Conservation (phyloP, 345 rosid genomes). For the Gynandropsis gynandra region DNA sequence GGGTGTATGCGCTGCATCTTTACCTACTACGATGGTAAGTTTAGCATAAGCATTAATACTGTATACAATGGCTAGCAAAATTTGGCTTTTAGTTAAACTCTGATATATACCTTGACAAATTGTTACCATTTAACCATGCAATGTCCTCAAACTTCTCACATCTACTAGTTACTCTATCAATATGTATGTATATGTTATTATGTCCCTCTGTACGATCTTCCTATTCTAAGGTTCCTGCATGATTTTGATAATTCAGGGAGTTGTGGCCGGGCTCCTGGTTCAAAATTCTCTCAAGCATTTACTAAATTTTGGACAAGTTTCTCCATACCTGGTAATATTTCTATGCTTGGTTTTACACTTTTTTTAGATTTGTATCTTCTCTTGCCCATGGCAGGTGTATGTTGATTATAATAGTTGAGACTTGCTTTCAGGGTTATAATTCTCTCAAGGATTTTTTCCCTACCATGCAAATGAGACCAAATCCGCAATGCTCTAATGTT, state of each 20-base stretch:
- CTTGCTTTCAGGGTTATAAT: slow-evolving; percentile 68
- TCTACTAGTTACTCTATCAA: too few relatives aligned
- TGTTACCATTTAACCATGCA: not conserved
- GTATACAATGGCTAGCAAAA: slow-evolving; percentile 1
- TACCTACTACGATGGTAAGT: slow-evolving; percentile 84
- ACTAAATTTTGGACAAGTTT: slow-evolving; percentile 75
- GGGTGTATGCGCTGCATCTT: slow-evolving; percentile 97
- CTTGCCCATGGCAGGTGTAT: slow-evolving; percentile 1
- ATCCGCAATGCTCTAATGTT: slow-evolving; percentile 85
- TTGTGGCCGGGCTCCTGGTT: slow-evolving; percentile 89
- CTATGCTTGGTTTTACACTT: slow-evolving; percentile 12
- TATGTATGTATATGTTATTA: too few relatives aligned
- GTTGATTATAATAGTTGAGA: not conserved
- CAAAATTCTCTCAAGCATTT: slow-evolving; percentile 84
- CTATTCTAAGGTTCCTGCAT: slow-evolving; percentile 1
- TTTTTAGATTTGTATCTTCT: slow-evolving; percentile 4
- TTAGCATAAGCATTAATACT: not conserved
- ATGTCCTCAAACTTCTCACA: not conserved
- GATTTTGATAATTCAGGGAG: slow-evolving; percentile 55
- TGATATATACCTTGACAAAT: not conserved
- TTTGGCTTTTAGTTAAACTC: not conserved
- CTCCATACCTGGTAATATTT: slow-evolving; percentile 70
- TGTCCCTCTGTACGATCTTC: too few relatives aligned
- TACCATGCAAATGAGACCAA: slow-evolving; percentile 93
- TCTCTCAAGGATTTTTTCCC: slow-evolving; percentile 95